Conservation (phyloP, 192 early-diverging fungal species). For the Backusella circina region DNA sequence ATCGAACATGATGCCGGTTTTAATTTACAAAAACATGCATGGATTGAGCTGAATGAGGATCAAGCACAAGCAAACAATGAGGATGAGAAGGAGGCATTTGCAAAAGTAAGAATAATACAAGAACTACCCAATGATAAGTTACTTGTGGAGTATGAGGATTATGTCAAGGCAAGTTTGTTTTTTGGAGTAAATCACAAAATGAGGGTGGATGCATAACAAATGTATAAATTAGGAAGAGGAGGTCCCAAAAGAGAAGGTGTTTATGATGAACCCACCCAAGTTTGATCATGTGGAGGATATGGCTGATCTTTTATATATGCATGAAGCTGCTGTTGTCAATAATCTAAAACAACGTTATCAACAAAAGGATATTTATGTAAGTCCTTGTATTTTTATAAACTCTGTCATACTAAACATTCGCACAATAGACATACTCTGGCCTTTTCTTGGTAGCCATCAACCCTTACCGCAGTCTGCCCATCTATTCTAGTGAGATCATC, state of each 20-base stretch:
- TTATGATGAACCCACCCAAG: constrained; percentile 99
- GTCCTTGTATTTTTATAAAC: constrained; percentile 8
- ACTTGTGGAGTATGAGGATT: not conserved
- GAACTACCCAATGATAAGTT: not conserved
- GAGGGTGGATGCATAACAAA: not conserved
- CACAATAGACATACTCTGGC: constrained; percentile 88
- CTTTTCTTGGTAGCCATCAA: constrained; percentile 98
- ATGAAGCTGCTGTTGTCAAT: constrained; percentile 96
- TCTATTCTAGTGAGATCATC: constrained; percentile 85
- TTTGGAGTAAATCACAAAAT: not conserved
- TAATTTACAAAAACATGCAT: constrained; percentile 9
- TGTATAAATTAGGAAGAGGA: not conserved
- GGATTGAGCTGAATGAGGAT: not conserved
- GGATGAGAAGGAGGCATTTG: not conserved
- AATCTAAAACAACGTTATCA: constrained; percentile 90
- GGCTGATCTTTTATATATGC: constrained; percentile 95
- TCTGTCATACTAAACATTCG: not conserved
- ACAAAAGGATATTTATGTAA: constrained; percentile 90
- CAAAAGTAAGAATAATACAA: not conserved
- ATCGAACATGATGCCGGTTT: not conserved
- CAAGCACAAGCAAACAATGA: not conserved
- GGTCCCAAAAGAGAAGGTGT: constrained; percentile 57
- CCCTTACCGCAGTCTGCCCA: constrained; percentile 89
- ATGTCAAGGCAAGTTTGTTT: not conserved
- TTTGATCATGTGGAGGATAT: constrained; percentile 99